These are phyloP conservation scores for Volvox africanus DNA, from an alignment of 139 green algal species.

Conservation along the genomic window DNA sequence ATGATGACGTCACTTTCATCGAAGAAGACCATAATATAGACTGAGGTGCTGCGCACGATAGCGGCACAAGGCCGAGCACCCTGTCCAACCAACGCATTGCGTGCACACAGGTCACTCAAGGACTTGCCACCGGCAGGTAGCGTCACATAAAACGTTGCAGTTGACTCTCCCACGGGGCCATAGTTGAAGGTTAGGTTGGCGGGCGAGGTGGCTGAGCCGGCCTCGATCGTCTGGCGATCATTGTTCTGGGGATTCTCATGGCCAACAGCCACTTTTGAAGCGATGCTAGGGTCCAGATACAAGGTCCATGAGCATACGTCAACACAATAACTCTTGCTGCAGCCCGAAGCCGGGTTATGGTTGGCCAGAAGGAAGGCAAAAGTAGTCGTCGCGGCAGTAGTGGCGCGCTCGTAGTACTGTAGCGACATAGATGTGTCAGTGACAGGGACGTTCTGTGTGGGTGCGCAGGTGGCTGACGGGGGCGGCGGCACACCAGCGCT, in stretches of 20 bases:
- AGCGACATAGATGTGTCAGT: slow-evolving; percentile 46
- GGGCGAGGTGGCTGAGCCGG: background rate
- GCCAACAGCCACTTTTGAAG: background rate
- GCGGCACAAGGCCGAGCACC: slow-evolving; percentile 49
- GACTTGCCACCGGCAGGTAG: background rate
- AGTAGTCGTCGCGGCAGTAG: background rate
- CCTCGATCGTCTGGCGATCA: slow-evolving; percentile 6
- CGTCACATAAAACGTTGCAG: slow-evolving; percentile 19
- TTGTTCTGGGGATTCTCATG: slow-evolving; percentile 35
- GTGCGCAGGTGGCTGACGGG: background rate
- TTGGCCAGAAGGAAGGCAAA: slow-evolving; percentile 57
- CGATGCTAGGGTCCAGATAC: background rate
- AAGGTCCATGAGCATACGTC: slow-evolving; percentile 56
- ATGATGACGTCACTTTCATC: slow-evolving; percentile 37
- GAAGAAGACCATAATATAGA: slow-evolving; percentile 53
- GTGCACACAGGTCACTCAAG: slow-evolving; percentile 41
- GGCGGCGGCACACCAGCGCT: background rate
- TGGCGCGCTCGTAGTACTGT: slow-evolving; percentile 50
- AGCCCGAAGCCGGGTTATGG: slow-evolving; percentile 20
- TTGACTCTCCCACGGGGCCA: slow-evolving; percentile 19
- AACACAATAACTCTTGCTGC: slow-evolving; percentile 43
- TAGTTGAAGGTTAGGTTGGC: slow-evolving; percentile 52
- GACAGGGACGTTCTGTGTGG: background rate
- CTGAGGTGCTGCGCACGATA: slow-evolving; percentile 7
- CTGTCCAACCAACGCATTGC: slow-evolving; percentile 46